Evolutionary conservation across 805 yeast genomes (phyloP).

Genomic region (Debaryomyces hansenii): DNA sequence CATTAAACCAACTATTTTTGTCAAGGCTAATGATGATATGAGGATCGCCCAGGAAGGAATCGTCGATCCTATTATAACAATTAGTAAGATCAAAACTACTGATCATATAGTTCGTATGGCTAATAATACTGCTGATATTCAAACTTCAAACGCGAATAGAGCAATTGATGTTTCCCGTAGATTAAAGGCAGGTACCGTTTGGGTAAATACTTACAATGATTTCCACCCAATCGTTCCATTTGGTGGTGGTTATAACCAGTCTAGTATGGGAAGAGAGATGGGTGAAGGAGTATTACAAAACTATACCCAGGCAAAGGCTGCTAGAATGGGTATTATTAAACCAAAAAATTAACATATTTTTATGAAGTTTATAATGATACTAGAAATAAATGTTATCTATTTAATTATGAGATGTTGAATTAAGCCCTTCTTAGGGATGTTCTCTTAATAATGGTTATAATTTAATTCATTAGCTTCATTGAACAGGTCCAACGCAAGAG

Average conservation of each 20-base stretch:
- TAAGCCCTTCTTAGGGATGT: too few relatives aligned
- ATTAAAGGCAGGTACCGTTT: conserved; percentile 66
- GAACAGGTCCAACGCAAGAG: too few relatives aligned
- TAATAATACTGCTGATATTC: conserved; percentile 46
- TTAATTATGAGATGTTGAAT: background rate
- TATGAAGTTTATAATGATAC: background rate
- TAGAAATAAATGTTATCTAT: conserved; percentile 1
- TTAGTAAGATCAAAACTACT: conserved; percentile 41
- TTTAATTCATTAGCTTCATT: too few relatives aligned
- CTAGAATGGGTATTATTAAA: conserved; percentile 2
- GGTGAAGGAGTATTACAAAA: conserved; percentile 37
- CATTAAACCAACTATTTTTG: conserved; percentile 49
- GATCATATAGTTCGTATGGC: conserved; percentile 46
- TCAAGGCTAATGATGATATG: conserved; percentile 41
- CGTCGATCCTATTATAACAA: conserved; percentile 53
- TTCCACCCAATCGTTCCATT: conserved; percentile 55
- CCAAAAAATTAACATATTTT: conserved; percentile 1
- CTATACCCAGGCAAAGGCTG: conserved; percentile 36
- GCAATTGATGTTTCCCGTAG: conserved; percentile 10
- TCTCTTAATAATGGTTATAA: background rate
- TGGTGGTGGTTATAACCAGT: conserved; percentile 36
- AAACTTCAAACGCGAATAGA: conserved; percentile 31
- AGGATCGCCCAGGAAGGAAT: conserved; percentile 48
- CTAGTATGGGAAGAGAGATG: conserved; percentile 44
- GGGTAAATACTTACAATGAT: conserved; percentile 69